These are phyloP conservation scores for Asparagopsis taxiformis DNA, from an alignment of 31 red algal genomes.

Conservation along the genomic window DNA sequence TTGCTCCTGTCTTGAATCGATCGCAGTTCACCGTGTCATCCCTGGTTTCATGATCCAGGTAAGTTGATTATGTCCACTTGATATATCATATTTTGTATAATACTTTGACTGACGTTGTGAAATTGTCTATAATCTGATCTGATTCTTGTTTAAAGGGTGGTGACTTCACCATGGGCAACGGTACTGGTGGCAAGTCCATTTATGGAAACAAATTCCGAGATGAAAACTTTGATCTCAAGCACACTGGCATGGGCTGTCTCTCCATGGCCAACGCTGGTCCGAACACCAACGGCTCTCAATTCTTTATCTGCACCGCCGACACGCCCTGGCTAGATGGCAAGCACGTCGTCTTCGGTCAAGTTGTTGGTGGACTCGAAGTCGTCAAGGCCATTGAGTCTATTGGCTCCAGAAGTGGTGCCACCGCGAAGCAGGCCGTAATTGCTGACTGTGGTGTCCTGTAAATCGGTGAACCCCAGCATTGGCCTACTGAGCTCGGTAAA, in stretches of 20 bases:
- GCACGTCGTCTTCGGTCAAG: constrained; percentile 94
- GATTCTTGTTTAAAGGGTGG: constrained; percentile 26
- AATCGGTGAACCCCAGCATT: too few relatives aligned
- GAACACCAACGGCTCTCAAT: constrained; percentile 96
- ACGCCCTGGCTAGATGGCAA: constrained; percentile 90
- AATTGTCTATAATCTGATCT: neutral
- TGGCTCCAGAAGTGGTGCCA: constrained; percentile 42
- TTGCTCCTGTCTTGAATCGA: neutral
- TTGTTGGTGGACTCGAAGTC: constrained; percentile 68
- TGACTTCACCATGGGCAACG: constrained; percentile 82
- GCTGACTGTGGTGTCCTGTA: constrained; percentile 83
- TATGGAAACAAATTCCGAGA: constrained; percentile 92
- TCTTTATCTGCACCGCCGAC: constrained; percentile 85
- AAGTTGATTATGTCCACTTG: neutral
- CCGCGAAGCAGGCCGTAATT: constrained; percentile 54
- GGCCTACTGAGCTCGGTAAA: too few relatives aligned
- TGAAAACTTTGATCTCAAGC: constrained; percentile 94
- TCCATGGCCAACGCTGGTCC: constrained; percentile 99
- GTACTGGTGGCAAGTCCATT: constrained; percentile 96
- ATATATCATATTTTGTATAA: constrained; percentile 6
- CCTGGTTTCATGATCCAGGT: constrained; percentile 86
- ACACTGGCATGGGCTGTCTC: constrained; percentile 77
- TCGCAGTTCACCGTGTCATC: constrained; percentile 82
- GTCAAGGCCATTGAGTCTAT: constrained; percentile 66
- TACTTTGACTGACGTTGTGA: neutral